A percentile compares a stretch with the other conserved stretches of the same genome.
phyloP scores from a whole-genome alignment of 2,329 filamentous ascomycete species.

The Raffaelea ambrosiae region DNA sequence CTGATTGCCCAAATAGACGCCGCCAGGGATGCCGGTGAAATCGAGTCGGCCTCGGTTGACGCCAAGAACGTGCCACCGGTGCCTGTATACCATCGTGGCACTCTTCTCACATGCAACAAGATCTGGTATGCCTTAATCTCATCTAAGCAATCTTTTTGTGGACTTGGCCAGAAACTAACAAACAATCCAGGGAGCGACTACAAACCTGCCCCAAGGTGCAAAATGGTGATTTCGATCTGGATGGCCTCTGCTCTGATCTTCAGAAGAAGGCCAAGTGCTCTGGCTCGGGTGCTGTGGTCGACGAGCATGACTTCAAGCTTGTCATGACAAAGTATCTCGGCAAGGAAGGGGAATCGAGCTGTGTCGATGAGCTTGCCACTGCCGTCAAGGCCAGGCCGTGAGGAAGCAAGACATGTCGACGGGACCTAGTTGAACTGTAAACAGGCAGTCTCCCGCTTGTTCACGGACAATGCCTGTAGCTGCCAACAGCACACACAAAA shows the following conservation, averaged over 20 bases:
- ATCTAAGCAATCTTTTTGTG: not conserved
- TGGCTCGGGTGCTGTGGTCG: slow-evolving; percentile 79
- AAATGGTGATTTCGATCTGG: slow-evolving; percentile 86
- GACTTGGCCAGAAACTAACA: slow-evolving; percentile 5
- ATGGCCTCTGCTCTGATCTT: slow-evolving; percentile 84
- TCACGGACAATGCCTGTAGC: too few relatives aligned
- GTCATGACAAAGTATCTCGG: slow-evolving; percentile 61
- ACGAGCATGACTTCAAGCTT: slow-evolving; percentile 78
- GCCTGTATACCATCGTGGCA: slow-evolving; percentile 28
- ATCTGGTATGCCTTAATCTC: slow-evolving; percentile 62
- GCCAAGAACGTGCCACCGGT: slow-evolving; percentile 20
- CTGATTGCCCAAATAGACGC: slow-evolving; percentile 73
- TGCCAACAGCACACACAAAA: too few relatives aligned
- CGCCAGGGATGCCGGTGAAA: slow-evolving; percentile 54
- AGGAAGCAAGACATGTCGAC: not conserved
- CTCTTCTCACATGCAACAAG: slow-evolving; percentile 76
- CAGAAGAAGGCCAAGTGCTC: slow-evolving; percentile 95
- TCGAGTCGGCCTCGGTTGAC: slow-evolving; percentile 9
- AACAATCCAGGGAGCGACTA: slow-evolving; percentile 66
- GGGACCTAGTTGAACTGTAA: not conserved
- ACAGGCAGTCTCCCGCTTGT: too few relatives aligned
- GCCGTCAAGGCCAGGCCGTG: not conserved
- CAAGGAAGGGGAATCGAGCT: slow-evolving; percentile 16
- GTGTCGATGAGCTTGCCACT: slow-evolving; percentile 2
- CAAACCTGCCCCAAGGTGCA: slow-evolving; percentile 82